Base-by-base conservation (phyloP, 2,329 filamentous ascomycete genomes). In the Nannizziopsis arthrosporioides region DNA sequence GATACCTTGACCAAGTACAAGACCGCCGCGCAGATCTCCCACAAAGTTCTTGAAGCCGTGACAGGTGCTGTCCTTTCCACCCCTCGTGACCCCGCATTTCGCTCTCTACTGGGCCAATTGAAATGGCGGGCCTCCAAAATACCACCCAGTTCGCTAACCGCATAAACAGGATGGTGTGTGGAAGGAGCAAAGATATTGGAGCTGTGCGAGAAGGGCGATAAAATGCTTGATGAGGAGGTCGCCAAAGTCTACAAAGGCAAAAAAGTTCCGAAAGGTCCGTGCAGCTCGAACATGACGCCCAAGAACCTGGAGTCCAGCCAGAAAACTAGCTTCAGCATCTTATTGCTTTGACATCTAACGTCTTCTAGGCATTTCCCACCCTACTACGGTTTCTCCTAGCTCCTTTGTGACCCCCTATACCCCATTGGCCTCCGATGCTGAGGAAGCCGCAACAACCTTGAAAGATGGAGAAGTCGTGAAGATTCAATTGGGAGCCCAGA, bases 1-100 rank as follows among this genome's bases (percentile, higher is more conserved):
- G 85, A 93, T 68, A 95, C 88, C 61, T 78, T 98, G 61, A 96
- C 92, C 72, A 98, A 96, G 78, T 96, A 96, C 79, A 96, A 94
- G 82, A 89, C 85, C 57, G 92, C 92, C 50, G 90, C 85, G 55
- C 77, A 85, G 67, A 96, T 98, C 71, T 92, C 90, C 44, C 86
- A 95, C 69, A 94, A 90, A 74, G 90, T 94, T 59, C 80, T 98
- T 58, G 86, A 88, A 61, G 83, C 84, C 59, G 90, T 98, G 56
- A 67, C 71, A 67, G 75, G 77, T 80, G 64, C 56, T 65, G 61
- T 49, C 19, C 40, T 8, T 10, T 14, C 14, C 22, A 34, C 15
- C 15, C 27, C 36, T 1, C 15, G 6, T 32, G 10, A 14, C 14
- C 32, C 36, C 22, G 22, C 22, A 27, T 27, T 27, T 27, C 22